Evolutionary conservation across 805 yeast species (phyloP).

Genomic region (Blastobotrys attinorum): DNA sequence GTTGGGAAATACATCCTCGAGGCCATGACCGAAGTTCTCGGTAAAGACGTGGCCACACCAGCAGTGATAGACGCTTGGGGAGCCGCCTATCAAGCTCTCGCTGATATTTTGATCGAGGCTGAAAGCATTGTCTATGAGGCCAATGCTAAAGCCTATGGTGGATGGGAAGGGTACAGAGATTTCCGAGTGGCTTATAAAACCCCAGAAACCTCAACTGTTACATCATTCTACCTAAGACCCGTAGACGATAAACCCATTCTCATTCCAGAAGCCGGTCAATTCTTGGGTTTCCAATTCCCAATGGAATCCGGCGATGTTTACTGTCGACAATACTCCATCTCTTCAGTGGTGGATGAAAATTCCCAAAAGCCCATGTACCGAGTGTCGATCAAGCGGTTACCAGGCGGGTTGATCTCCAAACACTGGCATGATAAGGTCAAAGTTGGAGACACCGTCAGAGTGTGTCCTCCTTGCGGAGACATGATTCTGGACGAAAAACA

Average conservation of each 20-base stretch:
- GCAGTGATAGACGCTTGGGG: slow-evolving; percentile 52
- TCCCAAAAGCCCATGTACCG: slow-evolving; percentile 35
- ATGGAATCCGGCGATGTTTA: slow-evolving; percentile 33
- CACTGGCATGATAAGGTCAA: slow-evolving; percentile 40
- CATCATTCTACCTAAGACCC: slow-evolving; percentile 45
- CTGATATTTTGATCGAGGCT: slow-evolving; percentile 48
- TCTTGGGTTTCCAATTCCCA: slow-evolving; percentile 31
- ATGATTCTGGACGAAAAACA: slow-evolving; percentile 26
- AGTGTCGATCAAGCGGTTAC: slow-evolving; percentile 47
- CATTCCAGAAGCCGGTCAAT: slow-evolving; percentile 38
- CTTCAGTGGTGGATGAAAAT: slow-evolving; percentile 25
- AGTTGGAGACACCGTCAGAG: slow-evolving; percentile 40
- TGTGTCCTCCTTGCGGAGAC: slow-evolving; percentile 56
- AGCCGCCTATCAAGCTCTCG: slow-evolving; percentile 56
- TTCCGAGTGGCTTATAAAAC: slow-evolving; percentile 39
- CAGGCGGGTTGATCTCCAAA: slow-evolving; percentile 44
- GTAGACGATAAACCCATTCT: slow-evolving; percentile 31
- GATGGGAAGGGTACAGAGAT: slow-evolving; percentile 54
- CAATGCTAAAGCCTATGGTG: slow-evolving; percentile 28
- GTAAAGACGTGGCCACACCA: slow-evolving; percentile 42
- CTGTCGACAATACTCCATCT: slow-evolving; percentile 55
- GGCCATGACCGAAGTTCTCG: slow-evolving; percentile 44
- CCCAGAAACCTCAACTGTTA: slow-evolving; percentile 40
- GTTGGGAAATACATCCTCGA: slow-evolving; percentile 52
- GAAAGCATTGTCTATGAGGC: slow-evolving; percentile 42